Evolutionary conservation across 768 basidiomycete species (phyloP), one percentile per base, ranked within the genome.

Genomic region (Phylloporus sp.): DNA sequence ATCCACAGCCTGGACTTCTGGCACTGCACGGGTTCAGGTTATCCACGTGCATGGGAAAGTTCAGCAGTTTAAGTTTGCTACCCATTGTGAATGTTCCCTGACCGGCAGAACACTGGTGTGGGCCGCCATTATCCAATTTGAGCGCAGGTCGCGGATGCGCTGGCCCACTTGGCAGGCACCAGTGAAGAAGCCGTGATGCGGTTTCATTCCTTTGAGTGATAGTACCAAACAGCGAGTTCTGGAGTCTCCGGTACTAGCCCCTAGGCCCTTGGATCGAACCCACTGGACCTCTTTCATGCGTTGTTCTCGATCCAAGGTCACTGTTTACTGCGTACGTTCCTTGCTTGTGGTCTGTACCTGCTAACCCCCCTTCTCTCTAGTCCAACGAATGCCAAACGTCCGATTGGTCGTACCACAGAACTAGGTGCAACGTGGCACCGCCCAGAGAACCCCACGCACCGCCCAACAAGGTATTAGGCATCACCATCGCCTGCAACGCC

Each of bases 321-420:
- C 49, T 35, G 38, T 62, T 24, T 63, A 64, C 31, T 61, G 62
- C 24, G 59, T 63, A 32, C 31, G 62, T 47, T 5, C 31, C 32
- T 14, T 24, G 6, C 20, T 4, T 9, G 18, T 11, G 27, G 8
- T 34, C 6, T 20, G 27, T 1, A 3, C 9, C 18, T n/a, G 18
- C 27, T 42, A 9, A 44, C n/a, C 6, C 22, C 17, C 6, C 23
- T 7, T 17, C n/a, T 27, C 6, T 2, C 24, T 29, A 59, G 62
- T 63, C 62, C 5, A 58, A 59, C 26, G 45, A 52, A 3, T 63
- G 62, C 5, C 62, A 63, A 39, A n/a, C 35, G 1, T 50, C 53
- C 14, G 62, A 64, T 21, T 64, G 62, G 62, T 45, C 48, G 8
- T 17, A 36, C 20, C 61, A 63, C 44, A 60, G 50, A 33, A 15